Base-by-base conservation (phyloP, 1,284 basidiomycete species). In the Pisolithus thermaeus region DNA sequence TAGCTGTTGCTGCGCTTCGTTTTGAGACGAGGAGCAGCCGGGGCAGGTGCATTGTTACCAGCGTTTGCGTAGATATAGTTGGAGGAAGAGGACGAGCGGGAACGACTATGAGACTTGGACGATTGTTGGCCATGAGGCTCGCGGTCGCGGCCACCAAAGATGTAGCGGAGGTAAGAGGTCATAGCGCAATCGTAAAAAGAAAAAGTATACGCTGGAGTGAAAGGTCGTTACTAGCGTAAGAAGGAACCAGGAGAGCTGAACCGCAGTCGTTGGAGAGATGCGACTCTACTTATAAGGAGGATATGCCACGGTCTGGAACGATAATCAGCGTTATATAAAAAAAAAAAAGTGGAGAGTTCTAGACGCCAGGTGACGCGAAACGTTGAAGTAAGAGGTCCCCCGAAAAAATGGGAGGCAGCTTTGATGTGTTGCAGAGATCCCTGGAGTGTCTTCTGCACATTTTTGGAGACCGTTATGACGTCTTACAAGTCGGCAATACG, bases 1-100 rank as follows among this genome's bases (percentile, higher is more conserved):
- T 69, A 66, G 47, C 64, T 66, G 47, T 66, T 66, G 56, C 67
- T 66, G 35, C 64, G 66, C 39, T 66, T 66, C 20, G 67, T 66
- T 55, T 69, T 66, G 47, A 69, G 53, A 8, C 60, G 63, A 2
- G 66, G 60, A 27, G 58, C 62, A n/a, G 64, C 63, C 4, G 59
- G 52, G 2, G 44, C 22, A 9, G 64, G 55, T 18, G 52, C 63
- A 27, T 44, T 52, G 51, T 57, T 55, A 20, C 61, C 37, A 1
- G 67, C 45, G 8, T 54, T 14, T 1, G 58, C 55, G 27, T 66
- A 69, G 50, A 68, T 64, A 27, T 69, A 66, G 20, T 59, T 63
- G 1, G 63, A 56, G 11, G 57, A 51, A 43, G 67, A 56, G 18
- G 67, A 57, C 22, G 64, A 68, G 16, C 56, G 66, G 37, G 64